Base-by-base conservation (phyloP, 2,329 filamentous ascomycete species). In the Bipolaris victoriae region DNA sequence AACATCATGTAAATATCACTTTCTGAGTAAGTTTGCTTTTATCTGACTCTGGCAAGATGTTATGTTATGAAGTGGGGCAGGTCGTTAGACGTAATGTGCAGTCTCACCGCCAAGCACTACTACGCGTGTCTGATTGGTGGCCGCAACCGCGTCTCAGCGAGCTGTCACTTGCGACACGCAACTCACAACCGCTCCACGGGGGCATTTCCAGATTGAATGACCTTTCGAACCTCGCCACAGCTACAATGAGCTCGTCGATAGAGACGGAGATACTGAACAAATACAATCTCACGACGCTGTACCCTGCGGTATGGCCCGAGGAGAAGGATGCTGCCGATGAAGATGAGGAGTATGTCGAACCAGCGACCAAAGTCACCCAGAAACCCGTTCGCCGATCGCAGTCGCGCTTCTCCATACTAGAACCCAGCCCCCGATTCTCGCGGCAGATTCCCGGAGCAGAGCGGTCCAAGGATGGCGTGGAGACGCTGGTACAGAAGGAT, bases 401-500 rank as follows among this genome's bases (percentile, higher is more conserved):
- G 76, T 94, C 91, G 45, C 86, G 90, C 70, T 97, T 92, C 76
- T 92, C 93, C 61, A 91, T 91, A 16, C 84, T 98, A 49, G 91
- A 95, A 74, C 85, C 89, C 57, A 87, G 87, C 51, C 85, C 89
- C 46, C 90, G 88, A 76, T 86, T 88, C 66, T 84, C 88, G 57
- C 84, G 85, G 68, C 91, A 86, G 73, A 78, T 91, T 16, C 84
- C 86, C 0, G 89, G 89, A 1, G 86, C 88, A 5, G 86, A 92
- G 73, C 87, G 84, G 70, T 86, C 85, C 2, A 85, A 84, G 48
- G 85, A 87, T 70, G 89, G 88, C 29, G 82, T 89, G 44, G 89
- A 90, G 63, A 95, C 88, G 67, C 78, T 94, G 59, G 90, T 96
- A 29, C 91, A 95, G 72, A 90, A 90, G 73, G 95, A 99, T 74